Evolutionary conservation across 805 yeast species (phyloP).

Genomic region (Candida nitratophila): DNA sequence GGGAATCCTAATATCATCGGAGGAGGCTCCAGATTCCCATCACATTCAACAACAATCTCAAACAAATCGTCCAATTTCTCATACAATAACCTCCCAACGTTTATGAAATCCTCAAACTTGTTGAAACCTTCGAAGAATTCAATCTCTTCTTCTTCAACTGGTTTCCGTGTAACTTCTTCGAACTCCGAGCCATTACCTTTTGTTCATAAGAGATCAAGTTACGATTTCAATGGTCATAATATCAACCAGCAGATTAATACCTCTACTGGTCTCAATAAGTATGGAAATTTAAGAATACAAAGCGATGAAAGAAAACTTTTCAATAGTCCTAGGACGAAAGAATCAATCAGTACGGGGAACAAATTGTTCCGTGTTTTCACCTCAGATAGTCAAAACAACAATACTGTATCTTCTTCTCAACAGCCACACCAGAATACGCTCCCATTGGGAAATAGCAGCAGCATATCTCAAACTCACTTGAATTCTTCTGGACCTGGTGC

Average conservation of each 20-base stretch:
- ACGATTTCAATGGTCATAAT: background rate
- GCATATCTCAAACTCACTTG: background rate
- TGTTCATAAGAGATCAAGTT: background rate
- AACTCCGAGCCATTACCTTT: constrained; percentile 1
- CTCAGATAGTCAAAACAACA: background rate
- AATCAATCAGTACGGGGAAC: constrained; percentile 1
- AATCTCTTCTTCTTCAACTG: background rate
- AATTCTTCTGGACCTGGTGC: constrained; percentile 8
- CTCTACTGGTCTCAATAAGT: constrained; percentile 1
- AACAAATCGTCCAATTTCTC: constrained; percentile 6
- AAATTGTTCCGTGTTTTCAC: constrained; percentile 3
- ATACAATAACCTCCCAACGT: constrained; percentile 11
- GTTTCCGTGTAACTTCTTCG: constrained; percentile 3
- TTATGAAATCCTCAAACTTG: constrained; percentile 7
- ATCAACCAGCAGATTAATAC: background rate
- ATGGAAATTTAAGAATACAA: background rate
- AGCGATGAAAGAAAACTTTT: background rate
- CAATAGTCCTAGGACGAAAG: background rate
- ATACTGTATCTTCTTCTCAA: background rate
- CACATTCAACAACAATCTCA: constrained; percentile 8
- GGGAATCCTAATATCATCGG: too few species aligned
- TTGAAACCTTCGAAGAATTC: background rate
- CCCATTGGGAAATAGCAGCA: too few species aligned
- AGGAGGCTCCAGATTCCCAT: constrained; percentile 5
- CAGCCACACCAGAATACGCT: too few species aligned